phyloP scores from a whole-genome alignment of 371 early-diverging fungal genomes.

The Zancudomyces culisetae region DNA sequence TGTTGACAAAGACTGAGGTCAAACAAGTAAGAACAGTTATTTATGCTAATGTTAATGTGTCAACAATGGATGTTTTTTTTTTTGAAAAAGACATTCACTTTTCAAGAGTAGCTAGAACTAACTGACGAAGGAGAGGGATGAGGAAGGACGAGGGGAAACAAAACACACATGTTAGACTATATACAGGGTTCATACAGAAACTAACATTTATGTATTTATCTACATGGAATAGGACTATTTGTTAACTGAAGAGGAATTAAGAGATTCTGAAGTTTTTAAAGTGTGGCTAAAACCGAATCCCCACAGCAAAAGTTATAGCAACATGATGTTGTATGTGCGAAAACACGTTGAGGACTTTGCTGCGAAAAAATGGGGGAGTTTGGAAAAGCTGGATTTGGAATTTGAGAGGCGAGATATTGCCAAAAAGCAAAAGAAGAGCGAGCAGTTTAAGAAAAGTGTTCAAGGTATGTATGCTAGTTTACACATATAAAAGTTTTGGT shows the following conservation, averaged over 20 bases:
- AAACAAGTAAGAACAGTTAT: slow-evolving; percentile 29
- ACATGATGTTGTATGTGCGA: slow-evolving; percentile 84
- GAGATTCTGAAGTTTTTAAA: slow-evolving; percentile 55
- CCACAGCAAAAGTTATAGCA: slow-evolving; percentile 81
- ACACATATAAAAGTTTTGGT: not conserved
- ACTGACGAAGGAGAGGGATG: too few relatives aligned
- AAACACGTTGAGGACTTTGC: slow-evolving; percentile 81
- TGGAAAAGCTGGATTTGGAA: slow-evolving; percentile 71
- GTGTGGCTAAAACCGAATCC: slow-evolving; percentile 84
- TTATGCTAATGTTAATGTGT: not conserved
- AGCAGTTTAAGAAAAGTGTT: slow-evolving; percentile 44
- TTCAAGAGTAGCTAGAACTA: too few relatives aligned
- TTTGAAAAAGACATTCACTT: too few relatives aligned
- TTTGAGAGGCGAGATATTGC: slow-evolving; percentile 64
- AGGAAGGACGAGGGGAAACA: too few relatives aligned
- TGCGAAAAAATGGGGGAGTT: slow-evolving; percentile 76
- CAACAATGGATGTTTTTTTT: too few relatives aligned
- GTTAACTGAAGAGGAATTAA: slow-evolving; percentile 77
- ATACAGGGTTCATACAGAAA: not conserved
- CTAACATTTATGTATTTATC: not conserved
- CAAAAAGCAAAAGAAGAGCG: slow-evolving; percentile 61
- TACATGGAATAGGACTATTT: slow-evolving; percentile 48
- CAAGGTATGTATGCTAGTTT: slow-evolving; percentile 2
- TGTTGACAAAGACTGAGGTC: slow-evolving; percentile 88
- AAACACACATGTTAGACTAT: too few relatives aligned